Evolutionary conservation across 441 rosid genomes (phyloP).

Genomic region (Brassica hybrid): DNA sequence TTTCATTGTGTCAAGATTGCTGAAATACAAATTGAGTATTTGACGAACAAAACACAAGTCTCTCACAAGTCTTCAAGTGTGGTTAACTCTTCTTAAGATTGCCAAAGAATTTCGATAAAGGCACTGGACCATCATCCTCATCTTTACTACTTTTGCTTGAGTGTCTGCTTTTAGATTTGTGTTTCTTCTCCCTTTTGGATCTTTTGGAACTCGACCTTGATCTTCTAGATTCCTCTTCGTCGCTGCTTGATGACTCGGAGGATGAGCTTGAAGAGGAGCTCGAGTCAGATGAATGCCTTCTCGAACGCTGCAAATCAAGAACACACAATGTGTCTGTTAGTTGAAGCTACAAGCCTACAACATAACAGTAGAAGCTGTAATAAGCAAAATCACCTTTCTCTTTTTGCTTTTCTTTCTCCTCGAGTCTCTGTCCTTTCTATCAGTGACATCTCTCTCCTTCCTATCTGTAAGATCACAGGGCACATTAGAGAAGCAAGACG

Average conservation of each 20-base stretch:
- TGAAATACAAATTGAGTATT: neutral
- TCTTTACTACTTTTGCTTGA: constrained; percentile 46
- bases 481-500: too few species aligned
- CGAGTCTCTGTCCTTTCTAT: too few species aligned
- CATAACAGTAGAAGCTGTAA: neutral
- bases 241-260: constrained; percentile 68
- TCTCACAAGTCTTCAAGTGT: constrained; percentile 15
- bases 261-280: constrained; percentile 49
- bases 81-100: constrained; percentile 54
- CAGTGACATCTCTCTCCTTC: too few species aligned
- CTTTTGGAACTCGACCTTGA: constrained; percentile 72
- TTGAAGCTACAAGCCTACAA: neutral
- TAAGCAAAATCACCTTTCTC: too few species aligned
- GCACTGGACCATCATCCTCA: constrained; percentile 73
- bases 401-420: too few species aligned
- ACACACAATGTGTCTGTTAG: neutral
- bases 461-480: too few species aligned
- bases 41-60: neutral
- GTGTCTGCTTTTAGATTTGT: constrained; percentile 56
- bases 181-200: constrained; percentile 68
- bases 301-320: constrained; percentile 61
- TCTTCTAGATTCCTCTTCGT: constrained; percentile 66
- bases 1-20: neutral
- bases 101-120: constrained; percentile 79
- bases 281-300: constrained; percentile 64